A percentile compares a stretch with the other conserved stretches of the same genome.
These are phyloP conservation scores for Psidium guajava DNA, from an alignment of 345 rosid genomes.

Conservation along the genomic window DNA sequence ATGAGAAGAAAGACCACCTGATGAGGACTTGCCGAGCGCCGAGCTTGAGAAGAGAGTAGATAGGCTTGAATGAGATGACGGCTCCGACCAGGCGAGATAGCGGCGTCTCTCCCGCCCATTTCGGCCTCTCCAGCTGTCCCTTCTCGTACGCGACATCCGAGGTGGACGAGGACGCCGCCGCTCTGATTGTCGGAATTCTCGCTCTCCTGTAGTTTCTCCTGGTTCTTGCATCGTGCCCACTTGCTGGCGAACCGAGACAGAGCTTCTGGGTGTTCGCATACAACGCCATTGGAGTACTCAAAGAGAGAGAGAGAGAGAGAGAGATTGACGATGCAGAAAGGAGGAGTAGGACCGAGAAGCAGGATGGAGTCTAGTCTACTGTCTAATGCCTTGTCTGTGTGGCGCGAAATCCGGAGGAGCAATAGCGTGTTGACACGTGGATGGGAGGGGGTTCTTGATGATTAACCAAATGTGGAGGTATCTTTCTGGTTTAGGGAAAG, in stretches of 20 bases:
- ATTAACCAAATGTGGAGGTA: not conserved
- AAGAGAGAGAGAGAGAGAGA: not conserved
- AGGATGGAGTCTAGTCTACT: not conserved
- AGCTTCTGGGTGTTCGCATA: not conserved
- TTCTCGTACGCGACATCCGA: constrained; percentile 20
- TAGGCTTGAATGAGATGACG: constrained; percentile 47
- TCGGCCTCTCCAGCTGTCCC: constrained; percentile 44
- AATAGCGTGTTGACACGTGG: constrained; percentile 10
- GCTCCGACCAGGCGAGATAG: constrained; percentile 45
- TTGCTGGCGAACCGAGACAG: not conserved
- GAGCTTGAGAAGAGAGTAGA: constrained; percentile 43
- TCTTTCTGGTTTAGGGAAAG: not conserved
- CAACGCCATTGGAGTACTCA: not conserved
- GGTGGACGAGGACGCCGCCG: constrained; percentile 3
- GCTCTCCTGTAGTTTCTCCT: not conserved
- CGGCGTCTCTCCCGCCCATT: constrained; percentile 58
- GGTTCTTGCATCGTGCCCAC: not conserved
- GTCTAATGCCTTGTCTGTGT: not conserved
- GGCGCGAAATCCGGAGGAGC: constrained; percentile 1
- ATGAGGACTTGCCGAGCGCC: constrained; percentile 59
- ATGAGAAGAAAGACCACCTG: constrained; percentile 17
- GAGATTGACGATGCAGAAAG: not conserved
- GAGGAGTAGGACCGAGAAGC: not conserved
- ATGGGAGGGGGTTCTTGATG: not conserved
- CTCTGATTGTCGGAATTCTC: not conserved